Evolutionary conservation across 495 filamentous ascomycete species (phyloP).

Genomic region (Parmelia sp.): DNA sequence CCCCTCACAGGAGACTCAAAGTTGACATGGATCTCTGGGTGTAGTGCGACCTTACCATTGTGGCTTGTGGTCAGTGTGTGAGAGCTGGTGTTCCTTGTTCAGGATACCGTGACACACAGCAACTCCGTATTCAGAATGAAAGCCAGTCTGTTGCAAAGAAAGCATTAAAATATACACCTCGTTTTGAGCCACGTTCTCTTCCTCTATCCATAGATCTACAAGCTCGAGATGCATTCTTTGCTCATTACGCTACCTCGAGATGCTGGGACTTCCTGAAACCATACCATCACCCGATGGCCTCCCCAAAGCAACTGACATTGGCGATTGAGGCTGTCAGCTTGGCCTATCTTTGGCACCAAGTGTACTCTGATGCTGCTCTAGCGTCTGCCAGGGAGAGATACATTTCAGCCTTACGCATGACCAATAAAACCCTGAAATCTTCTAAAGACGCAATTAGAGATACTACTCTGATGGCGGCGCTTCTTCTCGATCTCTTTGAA

Average conservation of each 20-base stretch:
- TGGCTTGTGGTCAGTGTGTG: slow-evolving; percentile 21
- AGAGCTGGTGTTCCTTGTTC: slow-evolving; percentile 26
- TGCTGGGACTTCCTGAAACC: slow-evolving; percentile 19
- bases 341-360: slow-evolving; percentile 20
- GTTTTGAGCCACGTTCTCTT: not conserved
- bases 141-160: slow-evolving; percentile 3
- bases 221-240: slow-evolving; percentile 25
- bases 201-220: slow-evolving; percentile 5
- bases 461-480: slow-evolving; percentile 23
- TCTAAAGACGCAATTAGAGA: slow-evolving; percentile 14
- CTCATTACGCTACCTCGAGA: slow-evolving; percentile 22
- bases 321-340: slow-evolving; percentile 26
- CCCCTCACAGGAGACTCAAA: not conserved
- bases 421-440: slow-evolving; percentile 17
- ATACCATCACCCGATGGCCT: slow-evolving; percentile 6
- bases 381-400: slow-evolving; percentile 19
- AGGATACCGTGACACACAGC: slow-evolving; percentile 13
- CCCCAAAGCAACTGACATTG: slow-evolving; percentile 16
- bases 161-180: not conserved
- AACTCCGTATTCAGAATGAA: slow-evolving; percentile 12
- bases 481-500: slow-evolving; percentile 30
- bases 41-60: slow-evolving; percentile 20
- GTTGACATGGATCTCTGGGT: not conserved
- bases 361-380: slow-evolving; percentile 9
- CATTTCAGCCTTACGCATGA: slow-evolving; percentile 15